Evolutionary conservation across 805 yeast genomes (phyloP), one percentile per base, ranked within the genome.

Genomic region (Nadsonia fulvescens): DNA sequence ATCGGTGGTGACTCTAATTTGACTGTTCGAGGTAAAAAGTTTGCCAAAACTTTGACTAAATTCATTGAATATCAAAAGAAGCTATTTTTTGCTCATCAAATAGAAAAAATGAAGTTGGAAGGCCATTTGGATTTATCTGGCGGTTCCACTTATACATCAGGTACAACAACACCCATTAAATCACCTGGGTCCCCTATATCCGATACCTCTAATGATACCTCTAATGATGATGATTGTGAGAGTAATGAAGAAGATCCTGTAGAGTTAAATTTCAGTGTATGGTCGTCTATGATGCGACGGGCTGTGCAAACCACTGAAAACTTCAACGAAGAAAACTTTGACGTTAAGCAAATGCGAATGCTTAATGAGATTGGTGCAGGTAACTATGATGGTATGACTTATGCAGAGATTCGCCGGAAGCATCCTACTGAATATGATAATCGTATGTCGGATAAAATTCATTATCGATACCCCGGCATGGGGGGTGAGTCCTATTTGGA

Each of bases 401-500:
- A 89, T 44, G 72, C 70, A 28, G 91, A 86, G 38, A 83, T 86
- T 36, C 77, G 73, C 45, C 53, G 51, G 7, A 53, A 56, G 34
- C 66, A 61, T 40, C 93, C 95, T 0, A 64, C 64, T 18, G 96
- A 86, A 47, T 86, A 73, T 44, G 66, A 63, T 21, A 64, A 81
- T 10, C 63, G 96, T 32, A 51, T 79, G 37, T 56, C 61, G 21
- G 76, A 81, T 49, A 86, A 86, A 49, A 58, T 86, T 39, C 58
- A 73, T n/a, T 86, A 86, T 49, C 59, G 98, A 33, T 86, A 86
- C 44, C 98, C 96, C 2, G 98, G 98, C 4, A 77, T 81, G 25
- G 95, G 96, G 5, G 98, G 98, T 10, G 98, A 86, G 49, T 77
- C 93, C 0, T 86, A 86, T 40, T 53, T 86, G 38, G 96, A 86